These are phyloP conservation scores for Leptographium procerum DNA, from an alignment of 2,329 filamentous ascomycete species.

Conservation along the genomic window DNA sequence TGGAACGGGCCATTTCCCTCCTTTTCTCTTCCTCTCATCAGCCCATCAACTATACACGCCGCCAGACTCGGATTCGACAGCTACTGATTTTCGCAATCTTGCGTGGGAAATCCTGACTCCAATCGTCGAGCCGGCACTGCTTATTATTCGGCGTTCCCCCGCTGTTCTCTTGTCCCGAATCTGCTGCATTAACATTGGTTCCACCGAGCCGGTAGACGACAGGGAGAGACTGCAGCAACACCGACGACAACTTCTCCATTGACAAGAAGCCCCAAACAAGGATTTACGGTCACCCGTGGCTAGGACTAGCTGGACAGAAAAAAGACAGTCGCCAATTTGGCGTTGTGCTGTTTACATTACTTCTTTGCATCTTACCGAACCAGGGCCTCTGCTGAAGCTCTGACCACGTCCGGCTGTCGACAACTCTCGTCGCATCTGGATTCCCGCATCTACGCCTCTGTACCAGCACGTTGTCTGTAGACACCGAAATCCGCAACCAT, in stretches of 20 bases:
- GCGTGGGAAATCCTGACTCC: too few relatives aligned
- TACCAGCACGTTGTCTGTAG: not conserved
- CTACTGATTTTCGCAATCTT: not conserved
- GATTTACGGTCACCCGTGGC: not conserved
- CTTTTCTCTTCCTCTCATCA: not conserved
- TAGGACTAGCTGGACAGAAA: not conserved
- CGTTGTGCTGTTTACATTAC: not conserved
- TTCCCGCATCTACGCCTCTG: constrained; percentile 2
- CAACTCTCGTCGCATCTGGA: not conserved
- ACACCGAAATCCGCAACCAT: constrained; percentile 29
- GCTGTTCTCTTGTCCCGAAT: not conserved
- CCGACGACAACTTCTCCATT: not conserved
- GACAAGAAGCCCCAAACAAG: not conserved
- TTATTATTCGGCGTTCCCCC: not conserved
- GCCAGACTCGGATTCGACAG: not conserved
- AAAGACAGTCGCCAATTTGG: not conserved
- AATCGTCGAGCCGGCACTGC: not conserved
- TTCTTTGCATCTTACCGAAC: not conserved
- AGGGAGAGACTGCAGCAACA: not conserved
- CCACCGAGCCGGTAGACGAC: not conserved
- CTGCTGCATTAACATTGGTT: not conserved
- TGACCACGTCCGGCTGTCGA: not conserved
- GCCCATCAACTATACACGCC: not conserved
- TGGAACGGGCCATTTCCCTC: not conserved
- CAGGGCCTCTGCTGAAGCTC: not conserved